A percentile compares a stretch with the other conserved stretches of the same genome.
Conservation (phyloP, 2,329 filamentous ascomycete species). For the Esteya vermicola region DNA sequence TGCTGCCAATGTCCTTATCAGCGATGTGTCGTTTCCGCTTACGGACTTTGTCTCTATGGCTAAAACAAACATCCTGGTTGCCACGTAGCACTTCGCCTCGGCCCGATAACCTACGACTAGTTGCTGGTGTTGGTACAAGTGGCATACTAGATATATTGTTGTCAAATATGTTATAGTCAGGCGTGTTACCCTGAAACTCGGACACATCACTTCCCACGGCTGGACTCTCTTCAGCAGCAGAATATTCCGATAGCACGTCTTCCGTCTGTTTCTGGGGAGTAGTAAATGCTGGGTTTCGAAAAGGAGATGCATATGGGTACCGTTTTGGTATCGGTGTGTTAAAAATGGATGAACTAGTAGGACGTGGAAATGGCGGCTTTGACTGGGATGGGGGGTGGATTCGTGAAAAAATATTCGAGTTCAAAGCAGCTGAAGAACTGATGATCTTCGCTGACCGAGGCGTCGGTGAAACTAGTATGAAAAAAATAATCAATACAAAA, state of each 20-base stretch:
- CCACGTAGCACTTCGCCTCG: slow-evolving; percentile 48
- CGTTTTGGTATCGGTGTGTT: slow-evolving; percentile 26
- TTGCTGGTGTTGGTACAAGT: too few relatives aligned
- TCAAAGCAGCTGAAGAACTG: slow-evolving; percentile 14
- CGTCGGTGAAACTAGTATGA: slow-evolving; percentile 12
- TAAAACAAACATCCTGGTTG: slow-evolving; percentile 20
- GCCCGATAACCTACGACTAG: slow-evolving; percentile 26
- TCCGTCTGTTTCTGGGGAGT: slow-evolving; percentile 46
- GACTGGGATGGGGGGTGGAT: slow-evolving; percentile 11
- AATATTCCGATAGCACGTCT: slow-evolving; percentile 38
- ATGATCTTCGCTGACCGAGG: slow-evolving; percentile 9
- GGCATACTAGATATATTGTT: too few relatives aligned
- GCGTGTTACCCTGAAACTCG: slow-evolving; percentile 35
- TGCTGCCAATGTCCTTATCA: slow-evolving; percentile 37
- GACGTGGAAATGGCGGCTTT: slow-evolving; percentile 18
- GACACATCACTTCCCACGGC: slow-evolving; percentile 39
- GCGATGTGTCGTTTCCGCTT: slow-evolving; percentile 38
- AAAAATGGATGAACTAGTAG: slow-evolving; percentile 31
- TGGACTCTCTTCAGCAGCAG: slow-evolving; percentile 46
- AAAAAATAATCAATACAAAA: too few relatives aligned
- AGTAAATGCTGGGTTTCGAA: slow-evolving; percentile 50
- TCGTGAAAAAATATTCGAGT: background rate
- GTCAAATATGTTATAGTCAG: slow-evolving; percentile 32
- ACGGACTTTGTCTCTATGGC: slow-evolving; percentile 30
- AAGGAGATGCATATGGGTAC: slow-evolving; percentile 34